A percentile compares a stretch with the other conserved stretches of the same genome.
Evolutionary conservation across 1,139 yeast genomes (phyloP).

Genomic region (Zygoascus meyerae): DNA sequence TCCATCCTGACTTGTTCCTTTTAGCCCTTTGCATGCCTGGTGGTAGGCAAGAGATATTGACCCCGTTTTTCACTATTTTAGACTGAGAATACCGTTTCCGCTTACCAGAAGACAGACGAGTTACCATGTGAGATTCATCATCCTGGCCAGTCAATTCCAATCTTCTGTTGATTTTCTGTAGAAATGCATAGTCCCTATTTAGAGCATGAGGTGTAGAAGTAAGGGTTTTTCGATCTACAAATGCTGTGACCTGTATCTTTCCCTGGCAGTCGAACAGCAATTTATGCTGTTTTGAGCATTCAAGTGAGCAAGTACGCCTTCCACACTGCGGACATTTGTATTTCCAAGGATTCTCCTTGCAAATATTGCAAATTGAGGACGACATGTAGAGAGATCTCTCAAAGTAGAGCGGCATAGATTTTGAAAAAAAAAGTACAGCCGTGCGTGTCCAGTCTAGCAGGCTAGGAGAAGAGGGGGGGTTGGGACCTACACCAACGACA

Average conservation of each 20-base stretch:
- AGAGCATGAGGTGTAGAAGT: conserved; percentile 41
- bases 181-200: conserved; percentile 79
- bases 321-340: conserved; percentile 86
- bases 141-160: conserved; percentile 32
- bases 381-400: too few species aligned
- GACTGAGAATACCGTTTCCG: neutral
- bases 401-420: too few species aligned
- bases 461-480: neutral
- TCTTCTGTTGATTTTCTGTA: conserved; percentile 58
- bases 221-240: conserved; percentile 42
- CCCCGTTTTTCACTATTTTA: conserved; percentile 40
- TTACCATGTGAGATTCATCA: conserved; percentile 5
- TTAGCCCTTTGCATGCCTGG: conserved; percentile 69
- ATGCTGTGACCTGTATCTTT: conserved; percentile 53
- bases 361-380: conserved; percentile 15
- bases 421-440: too few species aligned
- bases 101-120: conserved; percentile 24
- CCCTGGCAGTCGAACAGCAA: conserved; percentile 61
- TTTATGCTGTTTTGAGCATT: conserved; percentile 70
- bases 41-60: conserved; percentile 50
- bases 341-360: conserved; percentile 35
- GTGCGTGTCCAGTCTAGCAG: neutral
- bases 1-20: conserved; percentile 68
- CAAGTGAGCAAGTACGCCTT: conserved; percentile 59
- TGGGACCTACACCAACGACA: conserved; percentile 1